These are phyloP conservation scores for Baeospora myosura DNA, from an alignment of 1,284 basidiomycete species.

Conservation along the genomic window DNA sequence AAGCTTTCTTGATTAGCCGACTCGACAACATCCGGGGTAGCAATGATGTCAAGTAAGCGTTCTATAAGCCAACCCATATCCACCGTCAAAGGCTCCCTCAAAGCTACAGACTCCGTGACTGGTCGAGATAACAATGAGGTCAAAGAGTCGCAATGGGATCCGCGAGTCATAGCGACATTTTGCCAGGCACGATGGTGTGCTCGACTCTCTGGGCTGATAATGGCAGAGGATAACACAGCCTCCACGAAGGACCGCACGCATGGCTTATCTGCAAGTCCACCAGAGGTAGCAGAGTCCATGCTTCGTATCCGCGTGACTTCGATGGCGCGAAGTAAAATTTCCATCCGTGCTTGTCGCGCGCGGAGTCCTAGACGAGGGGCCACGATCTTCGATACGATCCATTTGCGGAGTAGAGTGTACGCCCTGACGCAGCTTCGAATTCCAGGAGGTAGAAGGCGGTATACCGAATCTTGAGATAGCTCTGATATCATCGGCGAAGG, in stretches of 20 bases:
- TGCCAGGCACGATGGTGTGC: slow-evolving; percentile 68
- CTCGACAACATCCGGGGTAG: slow-evolving; percentile 64
- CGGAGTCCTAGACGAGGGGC: slow-evolving; percentile 53
- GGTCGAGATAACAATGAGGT: slow-evolving; percentile 47
- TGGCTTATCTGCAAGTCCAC: slow-evolving; percentile 38
- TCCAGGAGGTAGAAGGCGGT: slow-evolving; percentile 65
- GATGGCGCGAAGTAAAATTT: slow-evolving; percentile 57
- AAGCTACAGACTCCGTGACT: slow-evolving; percentile 33
- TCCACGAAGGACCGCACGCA: slow-evolving; percentile 73
- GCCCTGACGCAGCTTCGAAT: slow-evolving; percentile 69
- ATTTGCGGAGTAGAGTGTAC: slow-evolving; percentile 66
- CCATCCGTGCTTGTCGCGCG: slow-evolving; percentile 62
- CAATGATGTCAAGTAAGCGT: slow-evolving; percentile 68
- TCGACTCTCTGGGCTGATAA: slow-evolving; percentile 69
- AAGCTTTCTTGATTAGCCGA: slow-evolving; percentile 41
- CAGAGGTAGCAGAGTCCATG: slow-evolving; percentile 30
- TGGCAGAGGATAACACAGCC: slow-evolving; percentile 59
- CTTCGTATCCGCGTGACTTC: slow-evolving; percentile 63
- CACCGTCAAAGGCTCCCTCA: slow-evolving; percentile 49
- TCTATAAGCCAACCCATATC: slow-evolving; percentile 79
- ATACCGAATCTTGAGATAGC: slow-evolving; percentile 57
- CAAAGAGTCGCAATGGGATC: slow-evolving; percentile 54
- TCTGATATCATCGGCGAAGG: slow-evolving; percentile 66
- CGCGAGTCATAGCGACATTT: slow-evolving; percentile 52
- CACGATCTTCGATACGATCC: slow-evolving; percentile 64